phyloP scores from a whole-genome alignment of 2,329 filamentous ascomycete species.

The Venturia pyrina region DNA sequence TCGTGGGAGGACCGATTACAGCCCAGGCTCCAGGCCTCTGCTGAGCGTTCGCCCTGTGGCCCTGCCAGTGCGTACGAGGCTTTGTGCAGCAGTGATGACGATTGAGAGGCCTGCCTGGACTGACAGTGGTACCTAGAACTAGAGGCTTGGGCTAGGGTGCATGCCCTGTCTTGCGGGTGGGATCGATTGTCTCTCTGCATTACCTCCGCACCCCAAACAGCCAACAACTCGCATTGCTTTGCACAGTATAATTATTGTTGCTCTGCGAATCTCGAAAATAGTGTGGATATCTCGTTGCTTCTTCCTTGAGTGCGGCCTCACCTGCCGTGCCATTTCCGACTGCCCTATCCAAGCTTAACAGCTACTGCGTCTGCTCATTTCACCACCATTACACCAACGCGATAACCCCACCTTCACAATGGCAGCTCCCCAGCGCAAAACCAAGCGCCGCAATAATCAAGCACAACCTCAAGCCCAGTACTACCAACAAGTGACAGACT shows the following conservation, averaged over 20 bases:
- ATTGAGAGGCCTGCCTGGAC: neutral
- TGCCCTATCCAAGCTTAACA: too few species aligned
- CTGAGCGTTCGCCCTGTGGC: neutral
- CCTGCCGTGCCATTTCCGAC: too few species aligned
- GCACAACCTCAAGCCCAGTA: slow-evolving; percentile 3
- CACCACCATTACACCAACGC: neutral
- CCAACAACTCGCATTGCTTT: too few species aligned
- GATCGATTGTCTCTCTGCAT: too few species aligned
- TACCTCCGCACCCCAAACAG: too few species aligned
- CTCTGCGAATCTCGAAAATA: too few species aligned
- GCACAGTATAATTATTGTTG: too few species aligned
- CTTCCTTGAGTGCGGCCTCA: too few species aligned
- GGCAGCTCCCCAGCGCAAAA: neutral
- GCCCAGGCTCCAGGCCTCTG: neutral
- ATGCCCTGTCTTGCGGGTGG: too few species aligned
- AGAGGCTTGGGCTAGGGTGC: neutral
- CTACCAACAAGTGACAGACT: slow-evolving; percentile 36
- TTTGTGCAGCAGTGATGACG: neutral
- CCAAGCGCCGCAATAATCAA: slow-evolving; percentile 4
- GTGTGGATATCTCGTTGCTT: too few species aligned
- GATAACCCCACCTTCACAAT: neutral
- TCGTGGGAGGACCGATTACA: neutral
- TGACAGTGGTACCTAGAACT: neutral
- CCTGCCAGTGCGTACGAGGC: slow-evolving; percentile 3
- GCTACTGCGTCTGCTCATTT: too few species aligned